These are phyloP conservation scores for Diplosphaera chodatii DNA, from an alignment of 139 green algal genomes.

Conservation along the genomic window DNA sequence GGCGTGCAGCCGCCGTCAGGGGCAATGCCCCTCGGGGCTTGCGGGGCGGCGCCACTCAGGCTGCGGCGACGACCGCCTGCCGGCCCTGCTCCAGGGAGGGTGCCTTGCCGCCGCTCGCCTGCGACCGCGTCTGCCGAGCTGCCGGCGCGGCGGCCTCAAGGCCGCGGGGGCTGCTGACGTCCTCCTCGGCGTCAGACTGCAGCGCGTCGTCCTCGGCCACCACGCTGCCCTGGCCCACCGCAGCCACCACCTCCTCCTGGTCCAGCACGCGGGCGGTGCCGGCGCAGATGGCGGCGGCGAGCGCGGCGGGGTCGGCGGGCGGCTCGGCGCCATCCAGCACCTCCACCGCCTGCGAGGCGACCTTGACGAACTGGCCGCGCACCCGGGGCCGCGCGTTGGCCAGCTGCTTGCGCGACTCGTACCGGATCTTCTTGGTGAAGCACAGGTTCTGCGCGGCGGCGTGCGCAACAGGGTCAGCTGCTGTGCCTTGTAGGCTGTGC, in stretches of 20 bases:
- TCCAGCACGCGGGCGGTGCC: not conserved
- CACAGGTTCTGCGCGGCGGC: too few relatives aligned
- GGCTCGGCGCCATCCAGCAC: not conserved
- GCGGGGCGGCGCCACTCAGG: too few relatives aligned
- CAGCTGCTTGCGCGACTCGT: conserved; percentile 59
- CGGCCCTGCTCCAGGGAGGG: not conserved
- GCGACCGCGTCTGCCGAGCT: not conserved
- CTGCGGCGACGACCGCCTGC: too few relatives aligned
- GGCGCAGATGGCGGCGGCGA: not conserved
- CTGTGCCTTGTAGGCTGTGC: too few relatives aligned
- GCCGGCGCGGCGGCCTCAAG: not conserved
- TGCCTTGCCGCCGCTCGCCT: not conserved
- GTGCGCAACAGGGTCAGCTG: too few relatives aligned
- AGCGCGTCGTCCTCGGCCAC: not conserved
- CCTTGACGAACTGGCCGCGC: conserved; percentile 55
- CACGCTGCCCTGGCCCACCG: not conserved
- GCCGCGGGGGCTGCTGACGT: not conserved
- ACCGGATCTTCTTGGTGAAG: conserved; percentile 61
- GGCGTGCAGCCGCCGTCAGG: too few relatives aligned
- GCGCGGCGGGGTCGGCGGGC: not conserved
- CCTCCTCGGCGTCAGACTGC: not conserved
- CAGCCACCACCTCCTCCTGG: not conserved
- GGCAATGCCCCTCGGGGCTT: too few relatives aligned
- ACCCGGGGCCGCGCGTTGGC: conserved; percentile 49
- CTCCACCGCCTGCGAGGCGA: not conserved